Percentiles rank a stretch among this genome's conserved stretches.
phyloP scores from a whole-genome alignment of 371 early-diverging fungal species.

The Capillidium heterosporum region DNA sequence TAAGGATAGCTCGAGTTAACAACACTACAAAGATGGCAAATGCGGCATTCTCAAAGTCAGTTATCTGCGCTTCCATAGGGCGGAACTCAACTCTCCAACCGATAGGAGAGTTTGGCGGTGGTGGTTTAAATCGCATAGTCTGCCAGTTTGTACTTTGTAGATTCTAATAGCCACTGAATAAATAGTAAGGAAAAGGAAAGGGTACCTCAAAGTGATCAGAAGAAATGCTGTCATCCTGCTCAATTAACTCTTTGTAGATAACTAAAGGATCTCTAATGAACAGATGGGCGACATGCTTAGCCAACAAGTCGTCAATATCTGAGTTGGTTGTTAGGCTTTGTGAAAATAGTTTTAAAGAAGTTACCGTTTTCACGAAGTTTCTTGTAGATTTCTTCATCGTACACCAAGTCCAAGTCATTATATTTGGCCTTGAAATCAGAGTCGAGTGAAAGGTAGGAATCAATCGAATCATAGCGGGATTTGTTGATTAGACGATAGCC shows the following conservation, averaged over 20 bases:
- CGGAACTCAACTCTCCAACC: constrained; percentile 99
- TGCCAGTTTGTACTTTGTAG: constrained; percentile 99
- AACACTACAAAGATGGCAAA: constrained; percentile 88
- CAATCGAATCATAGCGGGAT: constrained; percentile 93
- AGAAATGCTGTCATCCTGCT: constrained; percentile 61
- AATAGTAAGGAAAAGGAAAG: not conserved
- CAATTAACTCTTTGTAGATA: constrained; percentile 66
- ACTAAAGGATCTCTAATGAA: constrained; percentile 98
- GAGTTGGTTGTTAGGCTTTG: not conserved
- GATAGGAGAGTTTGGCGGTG: constrained; percentile 70
- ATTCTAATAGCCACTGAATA: constrained; percentile 29
- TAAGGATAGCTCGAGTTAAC: constrained; percentile 75
- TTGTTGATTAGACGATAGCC: constrained; percentile 71
- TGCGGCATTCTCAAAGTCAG: constrained; percentile 96
- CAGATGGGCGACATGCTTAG: constrained; percentile 88
- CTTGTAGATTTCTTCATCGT: constrained; percentile 61
- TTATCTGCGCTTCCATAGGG: constrained; percentile 94
- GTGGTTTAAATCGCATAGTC: constrained; percentile 97
- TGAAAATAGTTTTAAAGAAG: constrained; percentile 1
- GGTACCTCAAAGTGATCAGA: constrained; percentile 90
- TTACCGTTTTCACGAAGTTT: constrained; percentile 37
- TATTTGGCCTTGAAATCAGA: constrained; percentile 66
- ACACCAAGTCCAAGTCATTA: constrained; percentile 80
- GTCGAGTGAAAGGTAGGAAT: constrained; percentile 74
- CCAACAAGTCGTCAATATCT: constrained; percentile 76